Evolutionary conservation across 371 early-diverging fungal genomes (phyloP), one percentile per base, ranked within the genome.

Genomic region (Rhizomucor pusillus): DNA sequence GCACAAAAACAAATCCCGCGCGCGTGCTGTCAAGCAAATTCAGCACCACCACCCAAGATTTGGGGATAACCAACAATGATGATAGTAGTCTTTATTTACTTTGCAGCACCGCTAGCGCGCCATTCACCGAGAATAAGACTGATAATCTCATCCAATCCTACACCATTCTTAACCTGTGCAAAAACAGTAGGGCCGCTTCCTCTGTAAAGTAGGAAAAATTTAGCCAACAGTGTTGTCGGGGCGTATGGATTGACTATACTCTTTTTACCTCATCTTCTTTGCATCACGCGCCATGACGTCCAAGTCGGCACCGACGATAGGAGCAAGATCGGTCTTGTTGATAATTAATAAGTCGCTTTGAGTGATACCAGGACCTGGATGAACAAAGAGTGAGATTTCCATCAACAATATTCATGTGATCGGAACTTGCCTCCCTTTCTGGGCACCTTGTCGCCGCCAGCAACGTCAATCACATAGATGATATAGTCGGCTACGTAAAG

Each of bases 391-490:
- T 5, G 23, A n/a, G n/a, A n/a, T n/a, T n/a, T n/a, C n/a, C n/a
- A n/a, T 40, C 19, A 16, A 34, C 47, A 35, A 16, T 5, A 46
- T 50, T 36, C 19, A 48, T 50, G 18, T 18, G 37, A 20, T 20
- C 44, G 33, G 11, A 7, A 47, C 58, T 48, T 65, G 71, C 75
- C 90, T 47, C 91, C 90, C 75, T 91, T 91, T 43, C 91, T 81
- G 23, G 91, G 91, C 18, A 91, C 82, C 68, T 96, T 96, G 71
- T 95, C 95, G 43, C 97, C 97, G 62, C 97, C 95, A 48, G 93
- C 90, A 34, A 94, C 94, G 65, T 96, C 97, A 66, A 96, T 96
- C 19, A 96, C 95, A 65, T 95, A 96, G 50, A 96, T 94, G 67
- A 94, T 96, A 65, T 84, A 96, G 63, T 96, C 96, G 3, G 96